Percentiles rank a stretch among this genome's conserved stretches.
Evolutionary conservation across 495 filamentous ascomycete species (phyloP).

Genomic region (Penicillium argentinense): DNA sequence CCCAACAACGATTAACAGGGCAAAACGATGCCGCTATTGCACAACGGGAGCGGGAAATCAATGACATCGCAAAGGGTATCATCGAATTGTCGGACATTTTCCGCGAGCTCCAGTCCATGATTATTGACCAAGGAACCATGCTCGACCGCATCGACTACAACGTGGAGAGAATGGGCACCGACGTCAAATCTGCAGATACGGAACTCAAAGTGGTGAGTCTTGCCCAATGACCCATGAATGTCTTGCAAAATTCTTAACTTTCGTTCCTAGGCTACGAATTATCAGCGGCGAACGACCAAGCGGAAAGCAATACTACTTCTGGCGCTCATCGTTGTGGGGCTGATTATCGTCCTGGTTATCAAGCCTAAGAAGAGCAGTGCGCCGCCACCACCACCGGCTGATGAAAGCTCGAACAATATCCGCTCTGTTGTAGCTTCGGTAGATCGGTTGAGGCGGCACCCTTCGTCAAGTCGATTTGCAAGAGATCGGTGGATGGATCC

Average conservation of each 20-base stretch:
- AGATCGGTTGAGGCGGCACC: slow-evolving; percentile 23
- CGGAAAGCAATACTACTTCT: slow-evolving; percentile 87
- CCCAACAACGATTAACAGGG: slow-evolving; percentile 63
- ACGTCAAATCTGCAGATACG: slow-evolving; percentile 89
- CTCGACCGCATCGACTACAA: slow-evolving; percentile 98
- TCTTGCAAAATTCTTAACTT: no score
- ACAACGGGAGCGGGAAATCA: slow-evolving; percentile 95
- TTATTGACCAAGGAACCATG: slow-evolving; percentile 98
- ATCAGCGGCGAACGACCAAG: slow-evolving; percentile 85
- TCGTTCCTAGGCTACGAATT: slow-evolving; percentile 62
- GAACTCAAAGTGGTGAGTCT: slow-evolving; percentile 76
- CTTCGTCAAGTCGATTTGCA: slow-evolving; percentile 22
- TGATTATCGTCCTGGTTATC: slow-evolving; percentile 81
- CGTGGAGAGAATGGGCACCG: slow-evolving; percentile 83
- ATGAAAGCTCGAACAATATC: slow-evolving; percentile 29
- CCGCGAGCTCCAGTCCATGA: slow-evolving; percentile 91
- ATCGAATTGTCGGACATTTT: slow-evolving; percentile 96
- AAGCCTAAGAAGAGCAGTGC: slow-evolving; percentile 67
- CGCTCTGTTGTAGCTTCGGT: slow-evolving; percentile 24
- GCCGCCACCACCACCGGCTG: slow-evolving; percentile 21
- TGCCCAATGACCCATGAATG: no score
- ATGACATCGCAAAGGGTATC: slow-evolving; percentile 95
- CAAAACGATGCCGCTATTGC: slow-evolving; percentile 83
- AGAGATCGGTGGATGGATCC: slow-evolving; percentile 42
- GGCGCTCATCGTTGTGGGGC: slow-evolving; percentile 75